Evolutionary conservation across 2,329 filamentous ascomycete genomes (phyloP), one percentile per base, ranked within the genome.

Genomic region (Monosporascus cannonballus): DNA sequence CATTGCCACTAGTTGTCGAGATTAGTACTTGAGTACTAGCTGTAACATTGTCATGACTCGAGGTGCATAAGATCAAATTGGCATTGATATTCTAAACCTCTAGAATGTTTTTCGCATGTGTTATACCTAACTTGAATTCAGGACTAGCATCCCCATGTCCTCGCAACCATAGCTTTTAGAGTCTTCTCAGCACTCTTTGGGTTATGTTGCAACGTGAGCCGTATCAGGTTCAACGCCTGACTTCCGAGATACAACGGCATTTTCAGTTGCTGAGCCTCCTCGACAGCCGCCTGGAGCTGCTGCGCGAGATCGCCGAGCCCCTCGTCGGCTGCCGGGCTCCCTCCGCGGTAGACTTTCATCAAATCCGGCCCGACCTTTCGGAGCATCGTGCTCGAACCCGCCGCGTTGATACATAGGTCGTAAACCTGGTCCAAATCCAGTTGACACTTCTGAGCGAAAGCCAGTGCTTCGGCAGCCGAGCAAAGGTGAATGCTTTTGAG

Each of bases 341-440:
- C 63, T 9, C 60, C 64, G 4, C 64, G 63, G 41, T 71, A 61
- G 3, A 69, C 63, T 37, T 64, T 61, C 45, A 77, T 69, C 20
- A 76, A 71, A 36, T 66, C 63, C 1, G 68, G 69, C 0, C 73
- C 73, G 25, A 69, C 58, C 6, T 57, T 54, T 39, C 69, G 67
- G 47, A 76, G 61, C 56, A 75, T 66, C 30, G 58, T 63, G 53
- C 70, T 74, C 6, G 72, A 72, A 9, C 75, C 75, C 0, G 75
- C 75, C 1, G 75, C 75, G 53, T 75, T 72, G 56, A 72, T 61
- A 56, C 73, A 77, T 48, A 77, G 67, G 37, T 73, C 72, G 47
- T 71, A 69, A 2, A 76, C 70, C 61, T 75, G 73, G 38, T 75
- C 71, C 18, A 77, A 64, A 42, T 76, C 73, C 36, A 77, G 64